Evolutionary conservation across 345 rosid species (phyloP).

Genomic region (Physaria fendleri): DNA sequence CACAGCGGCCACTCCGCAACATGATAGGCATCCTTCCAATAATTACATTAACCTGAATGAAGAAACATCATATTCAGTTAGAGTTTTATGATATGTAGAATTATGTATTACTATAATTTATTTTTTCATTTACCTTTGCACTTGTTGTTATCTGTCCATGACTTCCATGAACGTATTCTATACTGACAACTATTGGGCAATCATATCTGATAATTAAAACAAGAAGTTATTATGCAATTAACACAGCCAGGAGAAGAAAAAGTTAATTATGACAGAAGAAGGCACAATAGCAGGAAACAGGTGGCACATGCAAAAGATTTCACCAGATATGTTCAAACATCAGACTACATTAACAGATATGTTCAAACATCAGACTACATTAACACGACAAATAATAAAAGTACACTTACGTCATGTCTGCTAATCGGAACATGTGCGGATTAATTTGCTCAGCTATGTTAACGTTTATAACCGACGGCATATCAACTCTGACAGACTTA

Average conservation of each 20-base stretch:
- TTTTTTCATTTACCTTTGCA: constrained; percentile 45
- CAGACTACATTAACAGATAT: too few species aligned
- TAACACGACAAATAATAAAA: constrained; percentile 5
- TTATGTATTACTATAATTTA: neutral
- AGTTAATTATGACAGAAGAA: neutral
- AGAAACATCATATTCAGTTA: constrained; percentile 5
- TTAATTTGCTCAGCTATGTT: constrained; percentile 32
- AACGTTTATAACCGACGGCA: constrained; percentile 38
- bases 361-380: neutral
- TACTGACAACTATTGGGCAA: constrained; percentile 69
- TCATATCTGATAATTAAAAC: constrained; percentile 48
- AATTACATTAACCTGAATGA: constrained; percentile 47
- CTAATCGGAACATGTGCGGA: constrained; percentile 80
- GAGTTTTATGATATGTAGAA: neutral
- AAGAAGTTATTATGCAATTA: constrained; percentile 2
- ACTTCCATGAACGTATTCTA: constrained; percentile 61
- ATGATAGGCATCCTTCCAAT: constrained; percentile 93
- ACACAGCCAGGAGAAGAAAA: neutral
- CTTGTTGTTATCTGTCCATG: constrained; percentile 32
- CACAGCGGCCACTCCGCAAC: constrained; percentile 79
- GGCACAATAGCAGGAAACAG: neutral
- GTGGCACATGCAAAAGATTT: neutral
- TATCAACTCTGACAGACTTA: constrained; percentile 60
- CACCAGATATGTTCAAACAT: neutral
- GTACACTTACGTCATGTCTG: constrained; percentile 61